A percentile compares a stretch with the other conserved stretches of the same genome.
Evolutionary conservation across 768 basidiomycete species (phyloP).

Genomic region (Mycena indigotica): DNA sequence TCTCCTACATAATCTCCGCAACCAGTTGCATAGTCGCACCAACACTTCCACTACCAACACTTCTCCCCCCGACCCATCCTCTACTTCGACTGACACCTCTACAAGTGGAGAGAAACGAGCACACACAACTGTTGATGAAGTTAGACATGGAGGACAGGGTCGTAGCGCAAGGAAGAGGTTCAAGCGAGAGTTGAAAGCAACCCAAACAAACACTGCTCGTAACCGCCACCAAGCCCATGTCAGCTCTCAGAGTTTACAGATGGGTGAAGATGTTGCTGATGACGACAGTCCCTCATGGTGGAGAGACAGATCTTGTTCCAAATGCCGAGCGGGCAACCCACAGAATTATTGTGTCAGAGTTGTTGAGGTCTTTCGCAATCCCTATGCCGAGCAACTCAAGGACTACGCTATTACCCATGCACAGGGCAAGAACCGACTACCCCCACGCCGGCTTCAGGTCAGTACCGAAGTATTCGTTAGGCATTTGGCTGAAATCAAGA

Average conservation of each 20-base stretch:
- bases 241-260: no score
- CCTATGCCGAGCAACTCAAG: not conserved
- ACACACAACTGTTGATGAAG: no score
- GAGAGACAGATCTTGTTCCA: not conserved
- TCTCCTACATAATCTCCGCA: not conserved
- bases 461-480: not conserved
- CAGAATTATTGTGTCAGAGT: not conserved
- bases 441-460: not conserved
- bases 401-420: not conserved
- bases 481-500: not conserved
- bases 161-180: no score
- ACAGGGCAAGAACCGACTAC: not conserved
- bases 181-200: no score
- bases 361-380: not conserved
- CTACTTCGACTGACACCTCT: no score
- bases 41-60: no score
- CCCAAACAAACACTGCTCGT: no score
- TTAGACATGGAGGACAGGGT: no score
- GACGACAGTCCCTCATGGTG: not conserved
- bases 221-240: no score
- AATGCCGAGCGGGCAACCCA: not conserved
- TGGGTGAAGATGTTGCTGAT: no score
- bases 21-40: no score
- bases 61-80: no score
- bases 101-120: not conserved